Evolutionary conservation across 1,284 basidiomycete species (phyloP).

Genomic region (Phellopilus nigrolimitatus): DNA sequence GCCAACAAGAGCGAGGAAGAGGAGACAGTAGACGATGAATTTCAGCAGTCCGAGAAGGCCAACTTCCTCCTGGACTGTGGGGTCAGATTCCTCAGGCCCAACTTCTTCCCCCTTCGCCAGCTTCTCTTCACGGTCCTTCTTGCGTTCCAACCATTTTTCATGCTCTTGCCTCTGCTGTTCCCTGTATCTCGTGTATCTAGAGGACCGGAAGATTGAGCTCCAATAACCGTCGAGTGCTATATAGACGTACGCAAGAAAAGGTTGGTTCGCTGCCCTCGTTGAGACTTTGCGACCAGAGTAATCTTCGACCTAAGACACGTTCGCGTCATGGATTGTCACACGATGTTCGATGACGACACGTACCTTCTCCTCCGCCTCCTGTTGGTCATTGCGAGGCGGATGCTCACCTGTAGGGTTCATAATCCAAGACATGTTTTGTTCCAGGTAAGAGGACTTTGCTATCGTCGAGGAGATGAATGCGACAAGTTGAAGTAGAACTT

Average conservation of each 20-base stretch:
- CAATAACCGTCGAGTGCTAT: constrained; percentile 13
- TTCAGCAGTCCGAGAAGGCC: constrained; percentile 62
- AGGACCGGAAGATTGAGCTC: constrained; percentile 16
- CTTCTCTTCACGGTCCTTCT: constrained; percentile 66
- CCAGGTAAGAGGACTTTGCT: background rate
- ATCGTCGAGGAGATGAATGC: background rate
- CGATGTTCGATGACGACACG: background rate
- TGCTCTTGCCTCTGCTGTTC: constrained; percentile 56
- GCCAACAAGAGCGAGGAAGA: constrained; percentile 56
- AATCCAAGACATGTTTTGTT: constrained; percentile 47
- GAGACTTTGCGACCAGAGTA: constrained; percentile 62
- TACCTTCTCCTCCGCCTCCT: constrained; percentile 17
- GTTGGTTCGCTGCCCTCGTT: constrained; percentile 73
- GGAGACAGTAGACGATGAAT: constrained; percentile 52
- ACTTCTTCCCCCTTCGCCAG: constrained; percentile 68
- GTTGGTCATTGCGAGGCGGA: constrained; percentile 31
- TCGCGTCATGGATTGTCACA: background rate
- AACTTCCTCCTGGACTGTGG: constrained; percentile 62
- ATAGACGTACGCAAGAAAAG: constrained; percentile 71
- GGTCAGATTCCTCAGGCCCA: constrained; percentile 66
- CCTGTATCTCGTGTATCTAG: constrained; percentile 66
- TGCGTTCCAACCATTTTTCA: constrained; percentile 62
- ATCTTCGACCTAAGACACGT: constrained; percentile 16
- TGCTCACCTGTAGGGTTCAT: constrained; percentile 43
- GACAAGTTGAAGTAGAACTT: background rate